Evolutionary conservation across 441 rosid genomes (phyloP), one percentile per base, ranked within the genome.

Genomic region (Syzygium syzygioides): DNA sequence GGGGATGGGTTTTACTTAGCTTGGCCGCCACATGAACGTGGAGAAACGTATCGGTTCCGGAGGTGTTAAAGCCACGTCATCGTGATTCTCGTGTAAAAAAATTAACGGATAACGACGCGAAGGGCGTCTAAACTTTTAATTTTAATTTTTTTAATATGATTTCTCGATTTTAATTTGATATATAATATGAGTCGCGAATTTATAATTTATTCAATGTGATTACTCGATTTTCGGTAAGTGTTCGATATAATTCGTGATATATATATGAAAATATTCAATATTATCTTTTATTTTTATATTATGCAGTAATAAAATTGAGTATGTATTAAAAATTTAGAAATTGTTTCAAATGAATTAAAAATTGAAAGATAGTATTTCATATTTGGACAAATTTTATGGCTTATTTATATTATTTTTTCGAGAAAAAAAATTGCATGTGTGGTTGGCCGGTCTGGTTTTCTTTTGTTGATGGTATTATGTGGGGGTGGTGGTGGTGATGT

Each of bases 301-400:
- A 8, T 45, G 7, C 7, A 9, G 0, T 7, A 0, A 45, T 45
- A 7, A 45, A 45, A 45, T 45, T 45, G 7, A 45, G 7, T 60
- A 60, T 60, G 1, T 26, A 2, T 3, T 2, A 3, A 28, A 60
- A 60, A 2, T 20, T 59, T 2, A 59, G 3, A 12, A 5, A 26
- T 26, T 4, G 2, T 59, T 12, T 60, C 0, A 6, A 60, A 28
- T 6, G 14, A 28, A 60, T 13, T 62, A 62, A 60, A 28, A 13
- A 0, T 60, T 1, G 9, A 28, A 17, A 1, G 3, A 28, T 28
- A 0, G 0, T n/a, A 0, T 0, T 0, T 13, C 6, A 6, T 0
- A 14, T 14, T 12, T 2, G 0, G 32, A 12, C 17, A 62, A 62
- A 6, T 2, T 14, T 14, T 3, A 0, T 13, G 9, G 1, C 3